These are phyloP conservation scores for Microsporum audouinii DNA, from an alignment of 2,329 filamentous ascomycete species.

Conservation along the genomic window DNA sequence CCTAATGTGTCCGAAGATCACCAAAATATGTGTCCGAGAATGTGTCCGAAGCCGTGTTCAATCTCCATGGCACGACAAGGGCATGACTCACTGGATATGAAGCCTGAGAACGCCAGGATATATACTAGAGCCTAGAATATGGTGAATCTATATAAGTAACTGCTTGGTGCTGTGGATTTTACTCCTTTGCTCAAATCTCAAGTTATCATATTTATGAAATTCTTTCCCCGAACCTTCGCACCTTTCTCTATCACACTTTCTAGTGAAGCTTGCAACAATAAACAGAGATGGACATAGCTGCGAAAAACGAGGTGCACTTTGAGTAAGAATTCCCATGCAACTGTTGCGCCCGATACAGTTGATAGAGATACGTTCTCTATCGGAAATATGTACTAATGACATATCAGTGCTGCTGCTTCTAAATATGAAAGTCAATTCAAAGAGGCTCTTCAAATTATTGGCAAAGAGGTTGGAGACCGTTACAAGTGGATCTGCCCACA, in stretches of 20 bases:
- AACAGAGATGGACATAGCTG: conserved; percentile 24
- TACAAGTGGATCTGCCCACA: conserved; percentile 52
- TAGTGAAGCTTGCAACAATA: not conserved
- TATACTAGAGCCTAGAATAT: not conserved
- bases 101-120: no score
- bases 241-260: not conserved
- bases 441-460: conserved; percentile 44
- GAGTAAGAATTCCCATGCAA: not conserved
- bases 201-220: not conserved
- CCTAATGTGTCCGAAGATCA: not conserved
- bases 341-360: not conserved
- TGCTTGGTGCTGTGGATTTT: not conserved
- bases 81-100: not conserved
- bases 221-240: not conserved
- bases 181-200: not conserved
- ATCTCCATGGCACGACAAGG: not conserved
- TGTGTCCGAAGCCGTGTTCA: not conserved
- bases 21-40: not conserved
- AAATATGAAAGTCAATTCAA: conserved; percentile 47
- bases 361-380: no score
- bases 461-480: conserved; percentile 42
- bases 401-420: not conserved
- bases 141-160: not conserved
- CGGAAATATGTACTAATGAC: not conserved
- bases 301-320: not conserved